Evolutionary conservation across 225 moss, liverwort and hornwort genomes (phyloP).

Genomic region (Anthoceros angustus): DNA sequence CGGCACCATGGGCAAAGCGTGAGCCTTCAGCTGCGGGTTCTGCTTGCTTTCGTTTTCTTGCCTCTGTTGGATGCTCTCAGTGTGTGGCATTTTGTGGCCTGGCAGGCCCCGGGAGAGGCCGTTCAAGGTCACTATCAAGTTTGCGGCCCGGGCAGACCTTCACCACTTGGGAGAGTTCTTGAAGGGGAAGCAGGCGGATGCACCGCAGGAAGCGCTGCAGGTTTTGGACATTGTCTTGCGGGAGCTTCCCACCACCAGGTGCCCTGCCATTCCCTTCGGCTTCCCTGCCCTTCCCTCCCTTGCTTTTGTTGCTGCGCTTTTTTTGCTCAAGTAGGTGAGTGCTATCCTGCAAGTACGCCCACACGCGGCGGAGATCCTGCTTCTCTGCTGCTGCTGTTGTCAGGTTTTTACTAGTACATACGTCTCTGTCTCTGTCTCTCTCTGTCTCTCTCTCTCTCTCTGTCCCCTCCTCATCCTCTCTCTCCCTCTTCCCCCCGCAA

Average conservation of each 20-base stretch:
- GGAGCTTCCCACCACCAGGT: conserved; percentile 57
- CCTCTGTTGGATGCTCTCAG: not conserved
- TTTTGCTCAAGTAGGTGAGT: not conserved
- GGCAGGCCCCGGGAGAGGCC: conserved; percentile 53
- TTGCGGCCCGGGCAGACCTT: conserved; percentile 83
- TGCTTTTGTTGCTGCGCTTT: not conserved
- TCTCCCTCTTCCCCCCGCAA: no score
- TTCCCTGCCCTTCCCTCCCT: not conserved
- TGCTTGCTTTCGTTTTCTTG: not conserved
- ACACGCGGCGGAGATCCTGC: no score
- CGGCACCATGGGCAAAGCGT: not conserved
- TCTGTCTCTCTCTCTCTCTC: no score
- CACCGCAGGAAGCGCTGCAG: conserved; percentile 97
- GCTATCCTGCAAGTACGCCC: no score
- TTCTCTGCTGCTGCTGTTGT: no score
- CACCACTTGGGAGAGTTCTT: conserved; percentile 90
- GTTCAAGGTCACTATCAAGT: conserved; percentile 84
- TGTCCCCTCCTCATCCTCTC: no score
- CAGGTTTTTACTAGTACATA: no score
- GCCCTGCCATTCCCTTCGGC: not conserved
- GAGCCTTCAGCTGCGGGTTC: not conserved
- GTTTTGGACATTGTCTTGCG: conserved; percentile 85
- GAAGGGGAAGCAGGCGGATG: conserved; percentile 77
- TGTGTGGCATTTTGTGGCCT: not conserved
- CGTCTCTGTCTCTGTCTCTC: no score